Conservation (phyloP, 2,329 filamentous ascomycete genomes). For the Sclerotinia borealis region DNA sequence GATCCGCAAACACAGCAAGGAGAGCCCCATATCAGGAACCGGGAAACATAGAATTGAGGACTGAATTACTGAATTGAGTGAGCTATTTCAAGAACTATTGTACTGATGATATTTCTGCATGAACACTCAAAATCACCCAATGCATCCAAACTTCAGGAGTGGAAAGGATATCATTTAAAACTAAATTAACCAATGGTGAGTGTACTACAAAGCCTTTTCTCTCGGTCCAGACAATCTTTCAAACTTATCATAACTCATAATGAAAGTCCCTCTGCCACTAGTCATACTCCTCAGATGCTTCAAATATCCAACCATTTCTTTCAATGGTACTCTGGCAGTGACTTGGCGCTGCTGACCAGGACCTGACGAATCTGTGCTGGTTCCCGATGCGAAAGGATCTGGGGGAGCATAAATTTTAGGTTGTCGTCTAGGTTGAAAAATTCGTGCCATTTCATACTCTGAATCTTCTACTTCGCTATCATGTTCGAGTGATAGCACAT, state of each 20-base stretch:
- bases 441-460: constrained; percentile 32
- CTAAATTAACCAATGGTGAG: not conserved
- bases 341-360: constrained; percentile 54
- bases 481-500: constrained; percentile 62
- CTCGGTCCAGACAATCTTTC: constrained; percentile 58
- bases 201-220: constrained; percentile 33
- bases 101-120: too few relatives aligned
- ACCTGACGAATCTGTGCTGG: constrained; percentile 44
- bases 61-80: too few relatives aligned
- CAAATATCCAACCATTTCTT: constrained; percentile 95
- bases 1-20: too few relatives aligned
- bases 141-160: too few relatives aligned
- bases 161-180: not conserved
- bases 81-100: too few relatives aligned
- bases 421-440: too few relatives aligned
- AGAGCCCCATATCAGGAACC: too few relatives aligned
- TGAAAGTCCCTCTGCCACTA: constrained; percentile 71
- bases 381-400: constrained; percentile 65
- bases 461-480: constrained; percentile 22
- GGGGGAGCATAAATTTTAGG: constrained; percentile 77
- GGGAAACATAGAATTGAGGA: too few relatives aligned
- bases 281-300: constrained; percentile 85
- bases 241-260: constrained; percentile 68
- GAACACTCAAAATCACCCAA: not conserved
- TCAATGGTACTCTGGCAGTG: constrained; percentile 80